Percentiles rank a stretch among this genome's conserved stretches.
phyloP scores from a whole-genome alignment of 306 rosid species.

The Echinosophora koreensis region DNA sequence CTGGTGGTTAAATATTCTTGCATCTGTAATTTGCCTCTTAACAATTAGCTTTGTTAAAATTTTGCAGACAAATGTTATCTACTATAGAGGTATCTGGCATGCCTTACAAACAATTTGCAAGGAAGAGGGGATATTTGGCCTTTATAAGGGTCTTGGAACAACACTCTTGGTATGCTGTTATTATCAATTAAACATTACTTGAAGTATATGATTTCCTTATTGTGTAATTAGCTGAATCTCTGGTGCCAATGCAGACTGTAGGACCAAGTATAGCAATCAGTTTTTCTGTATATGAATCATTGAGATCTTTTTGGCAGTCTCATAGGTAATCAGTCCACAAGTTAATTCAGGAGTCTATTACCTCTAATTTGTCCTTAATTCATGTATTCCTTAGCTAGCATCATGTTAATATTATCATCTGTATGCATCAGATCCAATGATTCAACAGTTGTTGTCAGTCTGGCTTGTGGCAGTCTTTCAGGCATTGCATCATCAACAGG shows the following conservation, averaged over 20 bases:
- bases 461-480: constrained; percentile 95
- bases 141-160: constrained; percentile 98
- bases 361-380: constrained; percentile 20
- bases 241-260: constrained; percentile 75
- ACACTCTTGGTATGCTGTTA: constrained; percentile 83
- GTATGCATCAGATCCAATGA: constrained; percentile 69
- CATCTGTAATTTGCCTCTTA: constrained; percentile 24
- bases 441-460: constrained; percentile 76
- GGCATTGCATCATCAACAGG: constrained; percentile 99
- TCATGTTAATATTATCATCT: constrained; percentile 32
- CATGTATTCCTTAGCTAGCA: constrained; percentile 4
- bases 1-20: constrained; percentile 8
- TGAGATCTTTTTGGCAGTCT: constrained; percentile 86
- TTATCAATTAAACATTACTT: constrained; percentile 28
- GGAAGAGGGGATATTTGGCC: constrained; percentile 90
- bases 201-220: constrained; percentile 30
- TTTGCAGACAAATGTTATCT: constrained; percentile 78
- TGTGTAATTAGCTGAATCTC: constrained; percentile 35
- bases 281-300: constrained; percentile 88
- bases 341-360: constrained; percentile 33
- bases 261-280: constrained; percentile 97
- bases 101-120: constrained; percentile 76
- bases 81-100: constrained; percentile 87
- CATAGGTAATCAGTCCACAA: constrained; percentile 63
- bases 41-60: constrained; percentile 39